Evolutionary conservation across 2,329 filamentous ascomycete genomes (phyloP).

Genomic region (Xylaria sp.): DNA sequence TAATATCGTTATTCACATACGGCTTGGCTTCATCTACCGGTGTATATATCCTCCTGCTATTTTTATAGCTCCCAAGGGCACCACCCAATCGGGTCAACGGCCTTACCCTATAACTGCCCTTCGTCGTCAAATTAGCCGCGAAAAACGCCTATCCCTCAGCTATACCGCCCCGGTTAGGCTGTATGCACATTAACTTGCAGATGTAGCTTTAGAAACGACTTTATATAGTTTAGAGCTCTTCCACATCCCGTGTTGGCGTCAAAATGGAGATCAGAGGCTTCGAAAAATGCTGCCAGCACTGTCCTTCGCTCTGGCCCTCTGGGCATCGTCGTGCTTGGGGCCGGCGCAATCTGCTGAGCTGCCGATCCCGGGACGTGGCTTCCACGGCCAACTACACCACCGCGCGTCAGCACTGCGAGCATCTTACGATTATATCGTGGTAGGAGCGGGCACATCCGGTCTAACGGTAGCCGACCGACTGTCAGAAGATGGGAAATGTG

Average conservation of each 20-base stretch:
- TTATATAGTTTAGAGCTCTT: background rate
- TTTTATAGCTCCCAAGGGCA: background rate
- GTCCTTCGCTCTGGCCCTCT: background rate
- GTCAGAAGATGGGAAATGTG: constrained; percentile 38
- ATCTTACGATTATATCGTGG: constrained; percentile 40
- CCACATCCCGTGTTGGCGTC: background rate
- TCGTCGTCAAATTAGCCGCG: constrained; percentile 18
- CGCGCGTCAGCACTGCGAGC: background rate
- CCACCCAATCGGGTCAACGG: constrained; percentile 19
- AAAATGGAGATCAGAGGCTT: background rate
- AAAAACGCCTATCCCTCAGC: constrained; percentile 1
- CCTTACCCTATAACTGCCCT: constrained; percentile 3
- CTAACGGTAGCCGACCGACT: constrained; percentile 39
- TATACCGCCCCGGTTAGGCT: background rate
- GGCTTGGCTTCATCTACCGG: background rate
- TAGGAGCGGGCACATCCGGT: constrained; percentile 39
- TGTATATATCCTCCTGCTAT: background rate
- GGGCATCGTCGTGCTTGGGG: background rate
- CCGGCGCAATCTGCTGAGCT: background rate
- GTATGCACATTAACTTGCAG: background rate
- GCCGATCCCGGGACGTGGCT: background rate
- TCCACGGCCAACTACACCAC: background rate
- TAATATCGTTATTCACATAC: background rate
- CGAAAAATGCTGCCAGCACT: constrained; percentile 5
- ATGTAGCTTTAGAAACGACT: too few species aligned